Base-by-base conservation (phyloP, 805 yeast species). In the Metschnikowia hibisci region DNA sequence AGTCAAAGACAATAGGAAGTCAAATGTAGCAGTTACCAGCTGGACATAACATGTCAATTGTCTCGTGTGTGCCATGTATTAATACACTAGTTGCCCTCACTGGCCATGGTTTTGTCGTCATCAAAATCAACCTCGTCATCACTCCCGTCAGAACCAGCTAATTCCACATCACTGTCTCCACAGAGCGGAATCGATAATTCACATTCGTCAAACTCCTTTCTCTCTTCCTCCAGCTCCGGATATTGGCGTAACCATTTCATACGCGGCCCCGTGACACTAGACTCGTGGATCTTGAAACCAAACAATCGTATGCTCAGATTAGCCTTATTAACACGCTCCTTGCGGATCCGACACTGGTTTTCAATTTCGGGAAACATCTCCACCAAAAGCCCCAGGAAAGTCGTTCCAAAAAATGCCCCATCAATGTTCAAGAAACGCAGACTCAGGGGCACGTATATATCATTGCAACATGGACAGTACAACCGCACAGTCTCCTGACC, bases 371-470 rank as follows among this genome's bases (percentile, higher is more conserved):
- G 88, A 67, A 84, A 89, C 77, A 87, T 84, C 60, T 89, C 86
- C 47, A 93, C 79, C 56, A 93, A 85, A 53, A 93, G 76, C 2
- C 96, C 97, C 1, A 96, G 93, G 67, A 93, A 93, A 28, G 95
- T 82, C 0, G 98, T 88, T 4, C 99, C 98, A 69, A 95, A 93
- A 57, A 84, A 93, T 1, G 98, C 96, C 4, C 99, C 99, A 64
- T 93, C 99, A 33, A 93, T 79, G 58, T 87, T 87, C 45, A 86
- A 69, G 63, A 87, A 90, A 48, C 96, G 74, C n/a, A 90, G 81
- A 43, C 89, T 82, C 43, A 84, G 80, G 1, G 98, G 98, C 39
- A 88, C 66, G 63, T 93, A 93, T 32, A 91, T 74, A 58, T 93
- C 99, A 58, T 83, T 80, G 66, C 99, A 93, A 60, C 91, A 82